Evolutionary conservation across 805 yeast species (phyloP), one percentile per base, ranked within the genome.

Genomic region (Ogataea nakhonphanomensis): DNA sequence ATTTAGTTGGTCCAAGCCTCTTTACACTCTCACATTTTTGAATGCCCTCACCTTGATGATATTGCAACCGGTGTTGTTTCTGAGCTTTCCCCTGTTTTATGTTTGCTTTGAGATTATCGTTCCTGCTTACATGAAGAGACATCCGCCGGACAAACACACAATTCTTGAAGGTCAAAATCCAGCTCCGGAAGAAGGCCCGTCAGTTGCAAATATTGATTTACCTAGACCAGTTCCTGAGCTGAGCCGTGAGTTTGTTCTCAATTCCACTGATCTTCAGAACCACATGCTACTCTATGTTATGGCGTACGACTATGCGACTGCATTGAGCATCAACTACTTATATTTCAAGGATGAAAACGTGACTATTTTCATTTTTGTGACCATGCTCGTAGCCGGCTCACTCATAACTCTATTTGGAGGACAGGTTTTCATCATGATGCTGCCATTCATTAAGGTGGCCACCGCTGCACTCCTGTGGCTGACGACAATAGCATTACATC

Each of bases 231-330:
- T 81, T 7, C 84, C 90, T 4, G 88, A 87, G 58, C 69, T 84
- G 35, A 80, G 90, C 24, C 69, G 84, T 40, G 95, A 88, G 57
- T 88, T 87, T 55, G 61, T 82, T 14, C 57, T 87, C 41, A 88
- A 88, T 57, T 66, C 85, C 52, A 85, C 95, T 1, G 96, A 88
- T 64, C 66, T 87, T 43, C 96, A 88, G 55, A 88, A 88, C 57
- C 82, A 79, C 54, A 81, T 84, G 86, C 55, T 80, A 23, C 54
- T 79, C 10, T 86, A 81, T 57, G 79, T 83, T 8, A 58, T 65
- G 9, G 62, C 69, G 0, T 87, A 80, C 71, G 91, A 88, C 61
- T 69, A 70, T 15, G 36, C 77, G 4, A 65, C 70, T 14, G 61
- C 67, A 50, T 41, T 75, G 30, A 66, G 84, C 24, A 62, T 66